Evolutionary conservation across 768 basidiomycete genomes (phyloP), one percentile per base, ranked within the genome.

Genomic region (Tylopilus cervinicoccineus): DNA sequence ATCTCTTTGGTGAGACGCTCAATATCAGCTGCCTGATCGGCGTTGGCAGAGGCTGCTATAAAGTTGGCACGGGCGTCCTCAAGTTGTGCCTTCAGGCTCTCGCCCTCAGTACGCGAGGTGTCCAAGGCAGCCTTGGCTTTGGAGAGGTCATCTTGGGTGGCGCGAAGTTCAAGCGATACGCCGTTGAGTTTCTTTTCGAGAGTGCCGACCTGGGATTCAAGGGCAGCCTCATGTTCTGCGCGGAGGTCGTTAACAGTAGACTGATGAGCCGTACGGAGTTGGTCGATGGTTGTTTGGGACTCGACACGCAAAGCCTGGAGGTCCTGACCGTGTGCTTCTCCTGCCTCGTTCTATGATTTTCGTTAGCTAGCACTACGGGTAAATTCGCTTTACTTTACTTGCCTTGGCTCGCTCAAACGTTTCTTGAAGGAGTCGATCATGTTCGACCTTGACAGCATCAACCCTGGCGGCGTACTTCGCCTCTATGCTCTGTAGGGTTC

Each of bases 361-460:
- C n/a, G 36, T 66, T 44, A 64, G 55, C n/a, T 1, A 12, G 38
- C 24, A 28, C 17, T 19, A 38, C 6, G 4, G 4, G 17, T 2
- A n/a, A 27, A 19, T 4, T 44, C 20, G 19, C 34, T 23, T 31
- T 22, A 63, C 34, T 23, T 31, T 22, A 63, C 71, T 41, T 54
- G 83, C 90, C 79, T 90, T 91, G 16, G 88, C 88, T 38, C 78
- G 81, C 50, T 85, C 78, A 63, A 90, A 89, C 4, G 83, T 85
- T 48, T 87, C 80, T 53, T 82, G 71, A 16, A 90, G 68, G 36
- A 81, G 72, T 42, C 70, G 67, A 13, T 74, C 73, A 52, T 88
- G 84, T 55, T 89, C 84, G 16, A 71, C 76, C 57, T 83, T 82
- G 33, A 88, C 79, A 14, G 60, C 75, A 12, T 83, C 79, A 22